Conservation (phyloP, 75 land plant genomes). For the Larix kaempferi region DNA sequence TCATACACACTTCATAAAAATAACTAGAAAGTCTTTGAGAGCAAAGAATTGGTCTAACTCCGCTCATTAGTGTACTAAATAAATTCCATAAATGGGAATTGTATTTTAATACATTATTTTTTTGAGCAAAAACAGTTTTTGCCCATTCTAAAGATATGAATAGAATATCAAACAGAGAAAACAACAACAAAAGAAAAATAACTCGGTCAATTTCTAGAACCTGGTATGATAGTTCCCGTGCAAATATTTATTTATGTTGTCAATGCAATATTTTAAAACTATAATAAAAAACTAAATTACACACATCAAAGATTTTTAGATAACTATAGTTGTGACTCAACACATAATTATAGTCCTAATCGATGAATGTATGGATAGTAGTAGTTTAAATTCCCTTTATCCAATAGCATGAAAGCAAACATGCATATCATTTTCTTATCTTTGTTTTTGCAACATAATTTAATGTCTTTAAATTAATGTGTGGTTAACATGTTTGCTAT, state of each 20-base stretch:
- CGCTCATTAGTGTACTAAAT: neutral
- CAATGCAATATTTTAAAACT: neutral
- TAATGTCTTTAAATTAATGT: neutral
- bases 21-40: too few species aligned
- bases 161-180: neutral
- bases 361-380: neutral
- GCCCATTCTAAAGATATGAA: neutral
- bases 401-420: neutral
- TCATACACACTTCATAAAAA: neutral
- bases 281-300: neutral
- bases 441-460: neutral
- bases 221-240: neutral
- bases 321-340: neutral
- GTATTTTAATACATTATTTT: neutral
- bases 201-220: neutral
- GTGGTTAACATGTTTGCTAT: slow-evolving; percentile 74
- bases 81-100: neutral
- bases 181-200: neutral
- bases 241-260: neutral
- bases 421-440: too few species aligned
- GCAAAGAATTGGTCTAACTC: too few species aligned
- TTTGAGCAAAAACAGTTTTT: neutral
- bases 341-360: neutral
- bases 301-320: neutral
- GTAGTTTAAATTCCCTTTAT: neutral